Evolutionary conservation across 805 yeast genomes (phyloP), one percentile per base, ranked within the genome.

Genomic region (Tetrapisispora taiwanensis): DNA sequence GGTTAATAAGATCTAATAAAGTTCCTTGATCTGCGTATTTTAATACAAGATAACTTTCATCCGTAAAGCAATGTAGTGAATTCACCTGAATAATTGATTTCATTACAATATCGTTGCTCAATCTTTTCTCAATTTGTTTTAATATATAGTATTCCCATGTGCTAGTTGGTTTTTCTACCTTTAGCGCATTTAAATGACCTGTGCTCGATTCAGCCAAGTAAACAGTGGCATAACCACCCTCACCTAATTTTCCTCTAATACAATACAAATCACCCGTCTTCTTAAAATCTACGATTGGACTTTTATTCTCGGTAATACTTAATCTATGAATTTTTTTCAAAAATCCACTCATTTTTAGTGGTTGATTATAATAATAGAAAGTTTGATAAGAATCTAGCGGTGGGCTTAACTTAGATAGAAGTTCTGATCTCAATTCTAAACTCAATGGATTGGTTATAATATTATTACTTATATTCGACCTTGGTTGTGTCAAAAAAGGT

Each of bases 141-240:
- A 86, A 64, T 15, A 85, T 78, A 57, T 84, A 86, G 53, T 73
- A 84, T 61, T 88, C 96, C 96, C 95, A 87, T 4, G 75, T 68
- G 37, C 76, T 73, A 0, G 84, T 66, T 0, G 90, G 86, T 15
- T 71, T 69, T 55, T 83, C 87, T 13, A 82, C 74, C 56, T 88
- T 88, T 42, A 88, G 62, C 0, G 95, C 95, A 41, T 70, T 73
- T 30, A 74, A 54, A 1, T 62, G 56, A 1, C 84, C 86, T 8
- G 63, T 59, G 48, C 75, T 71, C 12, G 72, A 67, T 57, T 84
- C 89, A 1, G 84, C 79, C 19, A 86, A 65, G 56, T 78, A 86
- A 0, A 86, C 95, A 1, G 76, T 71, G 0, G 89, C 94, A 64
- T 70, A 81, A 0, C 89, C 92, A n/a, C 95, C 94, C 53, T 73